Evolutionary conservation across 108 stramenopile species (phyloP), one percentile per base, ranked within the genome.

Genomic region (Nitzschia sp.): DNA sequence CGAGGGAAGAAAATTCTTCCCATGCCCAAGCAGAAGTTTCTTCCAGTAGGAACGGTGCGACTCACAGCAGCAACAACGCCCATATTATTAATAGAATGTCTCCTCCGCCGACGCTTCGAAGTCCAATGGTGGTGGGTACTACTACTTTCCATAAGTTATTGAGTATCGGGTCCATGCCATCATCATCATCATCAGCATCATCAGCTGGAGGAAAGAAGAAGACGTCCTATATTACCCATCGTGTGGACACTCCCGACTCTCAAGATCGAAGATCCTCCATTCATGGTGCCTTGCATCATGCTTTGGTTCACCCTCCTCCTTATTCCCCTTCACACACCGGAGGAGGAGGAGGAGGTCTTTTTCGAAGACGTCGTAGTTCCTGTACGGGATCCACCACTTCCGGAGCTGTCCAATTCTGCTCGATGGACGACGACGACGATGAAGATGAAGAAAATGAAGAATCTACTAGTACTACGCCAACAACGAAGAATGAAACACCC

Each of bases 341-440:
- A n/a, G n/a, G n/a, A n/a, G n/a, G 41, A 44, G 41, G 41, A 52
- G n/a, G n/a, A 23, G 4, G 5, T 15, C 23, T 19, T 19, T 52
- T 52, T 23, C 21, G 50, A 52, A 23, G 4, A 19, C 21, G n/a
- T 16, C 50, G 50, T 13, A 23, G 50, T 5, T 19, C 6, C n/a
- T 5, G 6, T 23, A 16, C 5, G 50, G 50, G 6, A 6, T 41
- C 13, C 50, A 19, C 50, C 50, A 52, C 41, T 9, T 9, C 9
- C 41, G 15, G 50, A 23, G 6, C 23, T 19, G 6, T 8, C 21
- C 6, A 52, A 23, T 52, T 52, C n/a, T 52, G 4, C n/a, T 19
- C n/a, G 21, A 5, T 52, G 4, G n/a, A 44, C 15, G 50, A 52
- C 23, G 50, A 52, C n/a, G 50, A 52, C n/a, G 50, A 52, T 52